Conservation (phyloP, 192 early-diverging fungal species). For the Phycomyces nitens region DNA sequence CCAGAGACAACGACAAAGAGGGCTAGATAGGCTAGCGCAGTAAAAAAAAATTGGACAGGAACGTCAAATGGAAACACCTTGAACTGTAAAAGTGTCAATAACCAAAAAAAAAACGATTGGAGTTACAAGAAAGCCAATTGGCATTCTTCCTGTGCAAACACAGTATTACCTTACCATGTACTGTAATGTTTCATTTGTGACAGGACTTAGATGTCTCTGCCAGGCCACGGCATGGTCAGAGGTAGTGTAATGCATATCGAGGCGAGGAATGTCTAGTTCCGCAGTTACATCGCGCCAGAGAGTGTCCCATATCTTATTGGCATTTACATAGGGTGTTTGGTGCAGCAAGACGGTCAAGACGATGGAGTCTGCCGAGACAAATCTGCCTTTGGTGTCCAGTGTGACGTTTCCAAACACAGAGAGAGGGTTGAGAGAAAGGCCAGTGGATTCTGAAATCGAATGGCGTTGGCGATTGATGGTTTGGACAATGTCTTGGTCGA, state of each 20-base stretch:
- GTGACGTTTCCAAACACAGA: conserved; percentile 16
- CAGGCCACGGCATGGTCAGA: neutral
- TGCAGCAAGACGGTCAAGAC: conserved; percentile 51
- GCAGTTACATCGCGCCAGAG: conserved; percentile 5
- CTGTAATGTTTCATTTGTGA: neutral
- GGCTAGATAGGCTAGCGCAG: conserved; percentile 56
- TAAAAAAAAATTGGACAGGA: conserved; percentile 36
- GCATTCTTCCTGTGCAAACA: conserved; percentile 12
- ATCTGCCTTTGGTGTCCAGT: neutral
- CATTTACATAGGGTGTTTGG: neutral
- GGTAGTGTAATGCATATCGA: neutral
- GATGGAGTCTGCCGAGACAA: conserved; percentile 41
- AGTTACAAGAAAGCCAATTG: too few species aligned
- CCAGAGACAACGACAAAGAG: conserved; percentile 69
- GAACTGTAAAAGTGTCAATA: conserved; percentile 8
- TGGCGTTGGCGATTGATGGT: conserved; percentile 7
- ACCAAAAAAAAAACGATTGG: too few species aligned
- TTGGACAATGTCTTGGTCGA: conserved; percentile 2
- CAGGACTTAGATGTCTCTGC: neutral
- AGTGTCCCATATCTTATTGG: conserved; percentile 7
- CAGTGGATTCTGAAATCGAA: conserved; percentile 2
- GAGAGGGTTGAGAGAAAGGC: conserved; percentile 20
- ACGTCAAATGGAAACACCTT: conserved; percentile 18
- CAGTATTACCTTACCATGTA: conserved; percentile 4
- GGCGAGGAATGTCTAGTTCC: neutral